Conservation (phyloP, 495 filamentous ascomycete species). For the Annulohypoxylon moriforme region DNA sequence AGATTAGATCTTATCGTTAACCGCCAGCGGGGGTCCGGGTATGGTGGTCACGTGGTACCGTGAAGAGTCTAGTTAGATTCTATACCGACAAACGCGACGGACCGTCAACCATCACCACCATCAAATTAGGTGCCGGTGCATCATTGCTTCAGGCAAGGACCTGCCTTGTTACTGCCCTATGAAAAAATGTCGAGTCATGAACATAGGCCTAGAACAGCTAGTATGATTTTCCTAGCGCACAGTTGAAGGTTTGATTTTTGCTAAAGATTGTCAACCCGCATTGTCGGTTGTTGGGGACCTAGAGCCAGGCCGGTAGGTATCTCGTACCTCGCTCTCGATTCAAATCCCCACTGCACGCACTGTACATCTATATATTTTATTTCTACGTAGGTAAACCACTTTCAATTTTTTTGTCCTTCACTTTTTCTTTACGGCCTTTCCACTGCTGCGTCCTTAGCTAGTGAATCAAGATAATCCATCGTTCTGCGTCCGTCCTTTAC, state of each 20-base stretch:
- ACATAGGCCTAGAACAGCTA: neutral
- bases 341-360: neutral
- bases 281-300: too few relatives aligned
- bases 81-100: slow-evolving; percentile 17
- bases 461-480: too few relatives aligned
- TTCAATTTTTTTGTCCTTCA: neutral
- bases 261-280: neutral
- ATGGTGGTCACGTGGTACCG: slow-evolving; percentile 24
- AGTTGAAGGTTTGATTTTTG: neutral
- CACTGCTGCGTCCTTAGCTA: too few relatives aligned
- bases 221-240: neutral
- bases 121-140: neutral
- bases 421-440: too few relatives aligned
- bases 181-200: neutral
- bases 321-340: neutral
- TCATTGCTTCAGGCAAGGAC: neutral
- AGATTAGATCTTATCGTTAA: neutral
- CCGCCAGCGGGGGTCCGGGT: neutral
- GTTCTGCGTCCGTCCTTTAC: too few relatives aligned
- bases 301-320: neutral
- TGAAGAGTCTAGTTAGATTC: slow-evolving; percentile 9
- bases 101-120: neutral
- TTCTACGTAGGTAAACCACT: neutral
- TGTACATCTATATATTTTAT: neutral
- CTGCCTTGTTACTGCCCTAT: neutral